These are phyloP conservation scores for Haematococcus sp. DNA, from an alignment of 139 green algal species.

Conservation along the genomic window DNA sequence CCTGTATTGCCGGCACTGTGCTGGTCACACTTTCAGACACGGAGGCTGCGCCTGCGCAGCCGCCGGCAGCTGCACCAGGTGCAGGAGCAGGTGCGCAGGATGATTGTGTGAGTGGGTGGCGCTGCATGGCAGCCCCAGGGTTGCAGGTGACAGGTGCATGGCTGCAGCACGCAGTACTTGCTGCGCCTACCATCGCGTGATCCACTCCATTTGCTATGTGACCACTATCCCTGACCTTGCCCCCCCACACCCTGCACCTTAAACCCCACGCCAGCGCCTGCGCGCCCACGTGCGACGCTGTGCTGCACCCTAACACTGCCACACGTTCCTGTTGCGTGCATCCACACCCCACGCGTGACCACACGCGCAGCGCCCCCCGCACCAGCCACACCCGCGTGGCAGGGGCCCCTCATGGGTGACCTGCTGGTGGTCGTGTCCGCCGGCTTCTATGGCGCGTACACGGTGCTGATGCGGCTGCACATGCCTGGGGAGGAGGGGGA, in stretches of 20 bases:
- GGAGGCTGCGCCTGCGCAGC: neutral
- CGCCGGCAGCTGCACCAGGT: neutral
- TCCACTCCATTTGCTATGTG: no score
- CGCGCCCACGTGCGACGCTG: no score
- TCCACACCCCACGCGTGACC: no score
- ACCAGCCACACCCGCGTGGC: neutral
- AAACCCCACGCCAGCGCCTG: no score
- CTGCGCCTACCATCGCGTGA: no score
- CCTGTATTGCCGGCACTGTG: slow-evolving; percentile 56
- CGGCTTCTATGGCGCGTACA: slow-evolving; percentile 85
- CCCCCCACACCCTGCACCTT: no score
- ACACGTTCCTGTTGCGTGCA: neutral
- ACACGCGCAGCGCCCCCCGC: neutral
- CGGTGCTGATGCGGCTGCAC: slow-evolving; percentile 61
- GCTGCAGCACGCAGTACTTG: no score
- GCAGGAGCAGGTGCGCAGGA: neutral
- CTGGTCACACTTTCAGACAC: slow-evolving; percentile 35
- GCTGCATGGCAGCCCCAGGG: neutral
- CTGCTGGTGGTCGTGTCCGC: slow-evolving; percentile 73
- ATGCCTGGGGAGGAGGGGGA: slow-evolving; percentile 59
- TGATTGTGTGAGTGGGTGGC: neutral
- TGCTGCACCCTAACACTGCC: no score
- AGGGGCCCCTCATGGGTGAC: slow-evolving; percentile 59
- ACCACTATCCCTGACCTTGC: no score
- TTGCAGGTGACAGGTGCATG: no score